phyloP scores from a whole-genome alignment of 1,139 yeast genomes.

The Candida tetrigidarum region DNA sequence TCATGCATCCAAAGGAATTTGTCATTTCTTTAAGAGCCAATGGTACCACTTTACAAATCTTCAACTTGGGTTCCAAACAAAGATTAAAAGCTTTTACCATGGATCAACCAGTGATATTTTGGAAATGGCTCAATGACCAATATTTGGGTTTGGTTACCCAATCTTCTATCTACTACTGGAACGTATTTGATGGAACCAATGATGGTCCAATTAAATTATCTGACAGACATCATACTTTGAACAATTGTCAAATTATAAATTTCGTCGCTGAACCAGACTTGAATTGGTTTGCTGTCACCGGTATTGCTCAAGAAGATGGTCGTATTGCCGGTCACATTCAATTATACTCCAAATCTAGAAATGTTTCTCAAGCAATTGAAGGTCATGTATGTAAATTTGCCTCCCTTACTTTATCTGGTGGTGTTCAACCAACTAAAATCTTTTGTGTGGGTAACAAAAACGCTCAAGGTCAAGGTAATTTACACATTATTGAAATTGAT shows the following conservation, averaged over 20 bases:
- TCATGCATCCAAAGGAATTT: slow-evolving; percentile 89
- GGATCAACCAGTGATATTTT: slow-evolving; percentile 88
- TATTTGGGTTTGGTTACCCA: slow-evolving; percentile 87
- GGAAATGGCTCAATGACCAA: slow-evolving; percentile 88
- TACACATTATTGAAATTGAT: slow-evolving; percentile 96
- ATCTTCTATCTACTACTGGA: slow-evolving; percentile 76
- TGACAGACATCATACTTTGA: slow-evolving; percentile 80
- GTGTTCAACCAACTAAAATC: slow-evolving; percentile 77
- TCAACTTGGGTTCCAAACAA: slow-evolving; percentile 85
- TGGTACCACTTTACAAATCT: slow-evolving; percentile 94
- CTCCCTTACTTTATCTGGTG: slow-evolving; percentile 71
- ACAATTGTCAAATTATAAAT: slow-evolving; percentile 88
- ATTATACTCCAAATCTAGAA: slow-evolving; percentile 83
- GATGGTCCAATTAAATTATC: slow-evolving; percentile 79
- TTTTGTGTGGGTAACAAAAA: slow-evolving; percentile 91
- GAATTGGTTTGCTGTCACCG: slow-evolving; percentile 95
- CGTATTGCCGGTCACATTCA: slow-evolving; percentile 97
- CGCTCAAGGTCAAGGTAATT: slow-evolving; percentile 81
- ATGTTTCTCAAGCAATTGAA: slow-evolving; percentile 95
- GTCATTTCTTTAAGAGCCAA: slow-evolving; percentile 95
- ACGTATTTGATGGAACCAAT: slow-evolving; percentile 80
- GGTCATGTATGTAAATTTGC: slow-evolving; percentile 98
- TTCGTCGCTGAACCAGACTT: slow-evolving; percentile 80
- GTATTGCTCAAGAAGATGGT: slow-evolving; percentile 94
- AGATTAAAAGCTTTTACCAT: slow-evolving; percentile 87